These are phyloP conservation scores for Petunia hybrid DNA, from an alignment of 305 asterid genomes.

Conservation along the genomic window DNA sequence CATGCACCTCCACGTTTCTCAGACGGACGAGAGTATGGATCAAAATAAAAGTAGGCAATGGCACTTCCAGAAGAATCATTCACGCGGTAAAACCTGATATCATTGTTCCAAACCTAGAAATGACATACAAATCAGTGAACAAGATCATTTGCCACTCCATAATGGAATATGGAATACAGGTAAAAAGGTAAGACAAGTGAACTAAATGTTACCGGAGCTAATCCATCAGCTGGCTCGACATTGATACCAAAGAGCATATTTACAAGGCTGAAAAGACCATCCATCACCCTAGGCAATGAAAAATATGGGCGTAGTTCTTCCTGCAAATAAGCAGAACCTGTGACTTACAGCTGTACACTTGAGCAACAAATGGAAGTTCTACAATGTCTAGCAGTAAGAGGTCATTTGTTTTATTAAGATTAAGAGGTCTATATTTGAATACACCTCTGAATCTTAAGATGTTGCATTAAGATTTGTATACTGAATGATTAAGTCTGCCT, in stretches of 20 bases:
- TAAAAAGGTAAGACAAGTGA: constrained; percentile 33
- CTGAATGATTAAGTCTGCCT: too few relatives aligned
- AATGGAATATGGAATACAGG: constrained; percentile 2
- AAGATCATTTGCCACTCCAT: constrained; percentile 14
- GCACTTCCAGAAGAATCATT: constrained; percentile 84
- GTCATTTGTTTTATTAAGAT: too few relatives aligned
- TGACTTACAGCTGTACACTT: constrained; percentile 35
- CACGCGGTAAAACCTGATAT: constrained; percentile 88
- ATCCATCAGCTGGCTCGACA: constrained; percentile 82
- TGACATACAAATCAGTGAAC: constrained; percentile 25
- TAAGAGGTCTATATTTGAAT: too few relatives aligned
- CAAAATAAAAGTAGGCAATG: constrained; percentile 88
- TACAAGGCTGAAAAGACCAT: constrained; percentile 90
- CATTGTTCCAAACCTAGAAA: constrained; percentile 88
- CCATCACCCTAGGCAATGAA: constrained; percentile 96
- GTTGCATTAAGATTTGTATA: too few relatives aligned
- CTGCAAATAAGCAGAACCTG: constrained; percentile 52
- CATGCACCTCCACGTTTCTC: constrained; percentile 99
- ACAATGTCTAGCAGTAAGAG: neutral
- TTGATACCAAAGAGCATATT: constrained; percentile 79
- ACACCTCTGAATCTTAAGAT: too few relatives aligned
- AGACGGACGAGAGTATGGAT: constrained; percentile 99
- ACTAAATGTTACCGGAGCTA: constrained; percentile 75
- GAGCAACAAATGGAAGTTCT: constrained; percentile 16
- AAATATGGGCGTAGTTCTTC: constrained; percentile 98